Evolutionary conservation across 371 early-diverging fungal genomes (phyloP).

Genomic region (Mortierella polycephala): DNA sequence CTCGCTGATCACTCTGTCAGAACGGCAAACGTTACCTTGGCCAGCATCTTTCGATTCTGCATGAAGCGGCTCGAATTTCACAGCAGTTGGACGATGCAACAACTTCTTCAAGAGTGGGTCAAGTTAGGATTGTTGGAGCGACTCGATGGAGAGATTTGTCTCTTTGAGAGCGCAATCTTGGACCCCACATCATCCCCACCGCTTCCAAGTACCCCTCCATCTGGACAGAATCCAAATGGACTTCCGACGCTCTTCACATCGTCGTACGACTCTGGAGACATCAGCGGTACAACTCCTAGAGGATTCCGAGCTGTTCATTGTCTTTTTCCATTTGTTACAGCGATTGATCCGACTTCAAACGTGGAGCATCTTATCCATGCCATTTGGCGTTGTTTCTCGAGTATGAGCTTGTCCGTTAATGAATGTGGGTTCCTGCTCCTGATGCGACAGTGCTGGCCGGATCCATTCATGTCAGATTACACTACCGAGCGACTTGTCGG

Average conservation of each 20-base stretch:
- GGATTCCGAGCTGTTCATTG: slow-evolving; percentile 52
- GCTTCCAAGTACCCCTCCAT: not conserved
- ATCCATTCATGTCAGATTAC: slow-evolving; percentile 65
- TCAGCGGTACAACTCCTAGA: not conserved
- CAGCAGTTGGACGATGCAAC: slow-evolving; percentile 32
- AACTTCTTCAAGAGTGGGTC: slow-evolving; percentile 65
- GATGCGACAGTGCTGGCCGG: slow-evolving; percentile 67
- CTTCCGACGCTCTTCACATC: slow-evolving; percentile 30
- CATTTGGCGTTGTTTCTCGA: slow-evolving; percentile 63
- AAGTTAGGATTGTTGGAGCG: slow-evolving; percentile 68
- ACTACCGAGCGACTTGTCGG: slow-evolving; percentile 60
- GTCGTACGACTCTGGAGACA: slow-evolving; percentile 22
- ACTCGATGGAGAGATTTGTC: slow-evolving; percentile 59
- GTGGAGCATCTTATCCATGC: slow-evolving; percentile 65
- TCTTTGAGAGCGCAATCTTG: slow-evolving; percentile 49
- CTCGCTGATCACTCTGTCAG: slow-evolving; percentile 24
- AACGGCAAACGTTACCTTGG: slow-evolving; percentile 19
- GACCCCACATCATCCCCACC: slow-evolving; percentile 3
- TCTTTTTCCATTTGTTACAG: slow-evolving; percentile 64
- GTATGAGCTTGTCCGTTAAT: slow-evolving; percentile 64
- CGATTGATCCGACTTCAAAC: slow-evolving; percentile 60
- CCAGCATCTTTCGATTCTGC: slow-evolving; percentile 36
- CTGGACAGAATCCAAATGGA: not conserved
- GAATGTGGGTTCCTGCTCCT: slow-evolving; percentile 66
- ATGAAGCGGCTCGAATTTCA: slow-evolving; percentile 33